These are phyloP conservation scores for Sphagnum fallax DNA, from an alignment of 228 moss, liverwort and hornwort genomes.

Conservation along the genomic window DNA sequence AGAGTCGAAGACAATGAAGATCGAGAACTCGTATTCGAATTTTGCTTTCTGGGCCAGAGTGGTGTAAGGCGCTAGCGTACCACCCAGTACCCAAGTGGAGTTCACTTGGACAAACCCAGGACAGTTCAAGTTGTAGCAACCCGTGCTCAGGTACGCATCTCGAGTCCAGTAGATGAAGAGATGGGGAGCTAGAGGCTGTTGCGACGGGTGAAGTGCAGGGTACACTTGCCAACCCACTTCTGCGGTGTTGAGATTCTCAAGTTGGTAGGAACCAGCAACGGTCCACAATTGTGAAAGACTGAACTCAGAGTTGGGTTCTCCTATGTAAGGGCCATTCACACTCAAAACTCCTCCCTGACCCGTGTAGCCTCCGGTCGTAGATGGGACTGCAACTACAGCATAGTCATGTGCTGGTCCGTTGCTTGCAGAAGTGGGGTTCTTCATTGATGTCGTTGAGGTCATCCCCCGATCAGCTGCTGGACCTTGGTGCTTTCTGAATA, in stretches of 20 bases:
- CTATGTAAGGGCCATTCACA: not conserved
- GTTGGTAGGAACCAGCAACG: not conserved
- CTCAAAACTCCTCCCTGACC: not conserved
- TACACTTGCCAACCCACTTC: conserved; percentile 26
- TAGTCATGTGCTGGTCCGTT: not conserved
- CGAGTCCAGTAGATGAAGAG: conserved; percentile 23
- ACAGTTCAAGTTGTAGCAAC: conserved; percentile 11
- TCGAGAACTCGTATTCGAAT: not conserved
- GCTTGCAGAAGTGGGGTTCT: not conserved
- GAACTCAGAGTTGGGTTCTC: not conserved
- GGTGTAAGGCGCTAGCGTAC: not conserved
- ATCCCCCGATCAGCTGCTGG: not conserved
- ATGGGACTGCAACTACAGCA: not conserved
- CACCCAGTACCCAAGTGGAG: conserved; percentile 1
- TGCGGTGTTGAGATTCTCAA: not conserved
- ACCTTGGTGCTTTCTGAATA: conserved; percentile 2
- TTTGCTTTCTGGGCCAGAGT: not conserved
- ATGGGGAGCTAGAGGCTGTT: conserved; percentile 4
- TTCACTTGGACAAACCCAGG: conserved; percentile 3
- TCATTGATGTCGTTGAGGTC: not conserved
- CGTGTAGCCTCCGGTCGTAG: not conserved
- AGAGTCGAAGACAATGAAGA: not conserved
- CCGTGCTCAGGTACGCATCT: not conserved
- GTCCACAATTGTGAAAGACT: not conserved
- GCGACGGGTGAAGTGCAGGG: fast-evolving